Conservation (phyloP, 805 yeast genomes). For the Barnettozyma salicaria region DNA sequence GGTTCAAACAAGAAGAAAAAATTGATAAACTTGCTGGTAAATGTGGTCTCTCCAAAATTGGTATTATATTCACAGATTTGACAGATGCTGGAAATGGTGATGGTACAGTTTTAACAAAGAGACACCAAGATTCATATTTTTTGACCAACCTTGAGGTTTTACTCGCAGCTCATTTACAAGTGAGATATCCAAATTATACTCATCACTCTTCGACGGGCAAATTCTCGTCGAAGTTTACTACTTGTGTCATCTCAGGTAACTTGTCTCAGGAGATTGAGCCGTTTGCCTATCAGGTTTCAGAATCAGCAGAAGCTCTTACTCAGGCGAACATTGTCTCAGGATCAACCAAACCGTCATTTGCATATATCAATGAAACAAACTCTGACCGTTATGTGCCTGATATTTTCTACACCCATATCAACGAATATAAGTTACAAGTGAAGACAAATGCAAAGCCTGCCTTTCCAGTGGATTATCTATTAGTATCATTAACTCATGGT, state of each 20-base stretch:
- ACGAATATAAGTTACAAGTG: constrained; percentile 87
- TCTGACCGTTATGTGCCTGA: constrained; percentile 87
- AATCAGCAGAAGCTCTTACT: constrained; percentile 80
- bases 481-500: constrained; percentile 88
- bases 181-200: constrained; percentile 52
- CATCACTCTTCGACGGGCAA: constrained; percentile 56
- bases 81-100: constrained; percentile 81
- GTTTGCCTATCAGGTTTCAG: constrained; percentile 82
- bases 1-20: constrained; percentile 38
- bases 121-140: constrained; percentile 89
- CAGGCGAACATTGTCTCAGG: constrained; percentile 81
- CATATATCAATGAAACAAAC: constrained; percentile 72
- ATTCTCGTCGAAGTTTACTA: constrained; percentile 86
- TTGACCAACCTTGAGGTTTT: constrained; percentile 80
- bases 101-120: constrained; percentile 85
- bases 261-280: constrained; percentile 83
- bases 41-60: constrained; percentile 68
- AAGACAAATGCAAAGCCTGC: constrained; percentile 85
- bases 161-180: constrained; percentile 79
- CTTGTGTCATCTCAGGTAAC: constrained; percentile 93
- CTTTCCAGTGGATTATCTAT: constrained; percentile 83
- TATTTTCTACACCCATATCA: constrained; percentile 73
- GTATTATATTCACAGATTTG: constrained; percentile 84
- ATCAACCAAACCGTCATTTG: constrained; percentile 84
- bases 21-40: constrained; percentile 48